Base-by-base conservation (phyloP, 2,329 filamentous ascomycete genomes). In the Pyrenochaeta sp. region DNA sequence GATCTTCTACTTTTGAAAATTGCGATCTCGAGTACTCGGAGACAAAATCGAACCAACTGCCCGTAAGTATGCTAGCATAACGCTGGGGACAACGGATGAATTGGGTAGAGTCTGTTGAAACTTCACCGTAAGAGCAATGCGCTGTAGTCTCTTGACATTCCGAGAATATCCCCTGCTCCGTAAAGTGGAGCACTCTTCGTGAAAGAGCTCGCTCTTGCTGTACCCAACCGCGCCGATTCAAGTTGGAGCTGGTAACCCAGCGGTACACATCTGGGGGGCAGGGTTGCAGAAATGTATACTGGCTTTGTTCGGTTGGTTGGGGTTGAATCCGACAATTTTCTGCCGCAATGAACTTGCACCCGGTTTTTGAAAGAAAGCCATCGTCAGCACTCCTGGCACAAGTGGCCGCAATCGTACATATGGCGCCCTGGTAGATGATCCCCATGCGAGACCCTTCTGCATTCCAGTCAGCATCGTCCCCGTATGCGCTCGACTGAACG, bases 391-490 rank as follows among this genome's bases (percentile, higher is more conserved):
- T 33, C 7, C 23, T 15, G 17, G 35, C 45, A 27, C 27, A 41
- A 10, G 44, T 35, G 7, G 51, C 45, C 4, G 40, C 29, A 17
- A 54, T 45, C 2, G 23, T 43, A 9, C 44, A 43, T 15, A 33
- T 7, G 5, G 51, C 47, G 15, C 39, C 36, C 10, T 29, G 31
- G 21, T 54, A 54, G 7, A 36, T 46, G 14, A 11, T 12, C n/a
- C 35, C 21, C 51, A 54, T 54, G 3, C 31, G 21, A 17, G 51
- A n/a, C 1, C 27, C 27, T 12, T 54, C 51, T 35, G 11, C 10
- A 0, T 44, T 35, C 32, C 39, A 42, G 12, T 56, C 53, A 12
- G 4, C n/a, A 3, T 29, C 17, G 7, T 42, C 30, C 14, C 45
- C 37, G 11, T 9, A 35, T 17, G 20, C 18, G 20, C 17, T 37